Evolutionary conservation across 2,329 filamentous ascomycete genomes (phyloP).

Genomic region (Domatiomyces catenatus): DNA sequence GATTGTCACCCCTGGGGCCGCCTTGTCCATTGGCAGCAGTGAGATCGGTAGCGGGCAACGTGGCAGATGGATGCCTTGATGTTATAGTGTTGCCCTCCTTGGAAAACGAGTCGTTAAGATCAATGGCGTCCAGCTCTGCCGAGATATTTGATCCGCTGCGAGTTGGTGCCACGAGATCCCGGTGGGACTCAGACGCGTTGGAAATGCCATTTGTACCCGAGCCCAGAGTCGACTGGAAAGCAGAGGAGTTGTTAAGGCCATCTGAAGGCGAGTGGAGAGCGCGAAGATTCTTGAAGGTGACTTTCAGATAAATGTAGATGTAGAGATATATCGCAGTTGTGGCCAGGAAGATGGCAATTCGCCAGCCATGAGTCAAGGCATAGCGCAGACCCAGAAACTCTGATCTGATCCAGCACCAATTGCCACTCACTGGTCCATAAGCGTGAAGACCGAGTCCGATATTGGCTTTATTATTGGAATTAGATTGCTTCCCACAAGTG

Average conservation of each 20-base stretch:
- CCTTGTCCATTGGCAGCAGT: not conserved
- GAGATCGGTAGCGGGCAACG: not conserved
- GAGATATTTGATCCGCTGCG: not conserved
- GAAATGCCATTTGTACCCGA: not conserved
- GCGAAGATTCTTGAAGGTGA: slow-evolving; percentile 11
- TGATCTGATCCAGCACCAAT: slow-evolving; percentile 35
- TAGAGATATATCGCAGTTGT: slow-evolving; percentile 30
- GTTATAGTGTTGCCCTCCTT: not conserved
- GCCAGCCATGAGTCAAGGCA: slow-evolving; percentile 32
- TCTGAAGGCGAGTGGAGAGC: not conserved
- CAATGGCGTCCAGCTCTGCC: not conserved
- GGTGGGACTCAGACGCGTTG: not conserved
- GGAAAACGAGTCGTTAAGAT: not conserved
- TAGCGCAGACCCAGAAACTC: slow-evolving; percentile 29
- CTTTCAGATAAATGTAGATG: slow-evolving; percentile 25
- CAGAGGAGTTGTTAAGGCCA: not conserved
- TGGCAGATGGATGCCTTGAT: not conserved
- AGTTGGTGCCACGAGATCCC: not conserved
- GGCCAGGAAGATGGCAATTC: slow-evolving; percentile 28
- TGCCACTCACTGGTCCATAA: slow-evolving; percentile 29
- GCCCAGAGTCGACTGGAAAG: not conserved
- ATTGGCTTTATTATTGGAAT: slow-evolving; percentile 6
- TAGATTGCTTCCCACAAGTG: slow-evolving; percentile 5
- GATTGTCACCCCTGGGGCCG: not conserved
- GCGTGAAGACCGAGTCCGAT: slow-evolving; percentile 19